These are phyloP conservation scores for Psilocybe tampanensis DNA, from an alignment of 768 basidiomycete species.

Conservation along the genomic window DNA sequence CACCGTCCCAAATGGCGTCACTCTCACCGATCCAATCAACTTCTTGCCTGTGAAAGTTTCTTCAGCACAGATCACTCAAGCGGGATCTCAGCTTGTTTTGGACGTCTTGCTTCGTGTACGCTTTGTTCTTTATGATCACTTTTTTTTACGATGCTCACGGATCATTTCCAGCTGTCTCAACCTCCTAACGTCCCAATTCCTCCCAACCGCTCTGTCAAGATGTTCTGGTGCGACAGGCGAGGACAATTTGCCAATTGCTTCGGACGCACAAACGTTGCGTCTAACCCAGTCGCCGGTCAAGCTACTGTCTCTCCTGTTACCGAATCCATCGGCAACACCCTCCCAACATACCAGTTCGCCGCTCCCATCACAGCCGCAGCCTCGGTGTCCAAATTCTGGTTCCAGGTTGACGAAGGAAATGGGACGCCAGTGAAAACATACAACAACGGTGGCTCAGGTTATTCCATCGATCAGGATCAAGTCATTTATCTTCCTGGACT, in stretches of 20 bases:
- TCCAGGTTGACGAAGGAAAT: conserved; percentile 29
- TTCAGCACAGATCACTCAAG: conserved; percentile 6
- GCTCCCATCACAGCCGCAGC: conserved; percentile 29
- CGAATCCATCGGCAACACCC: conserved; percentile 19
- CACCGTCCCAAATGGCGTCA: conserved; percentile 40
- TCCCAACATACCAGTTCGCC: conserved; percentile 35
- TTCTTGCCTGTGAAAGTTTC: conserved; percentile 35
- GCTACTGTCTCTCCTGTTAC: conserved; percentile 28
- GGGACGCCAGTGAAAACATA: conserved; percentile 28
- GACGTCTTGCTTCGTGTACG: conserved; percentile 9
- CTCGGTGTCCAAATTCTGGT: conserved; percentile 43
- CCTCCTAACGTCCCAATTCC: conserved; percentile 25
- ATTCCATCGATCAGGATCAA: conserved; percentile 34
- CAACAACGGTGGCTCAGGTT: conserved; percentile 35
- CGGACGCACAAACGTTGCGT: conserved; percentile 15
- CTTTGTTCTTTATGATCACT: conserved; percentile 11
- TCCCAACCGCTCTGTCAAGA: conserved; percentile 2
- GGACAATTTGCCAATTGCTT: conserved; percentile 11
- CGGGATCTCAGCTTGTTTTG: neutral
- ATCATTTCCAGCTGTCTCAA: conserved; percentile 15
- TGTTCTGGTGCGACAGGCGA: conserved; percentile 18
- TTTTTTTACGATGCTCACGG: neutral
- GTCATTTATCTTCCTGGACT: conserved; percentile 34
- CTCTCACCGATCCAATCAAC: conserved; percentile 35
- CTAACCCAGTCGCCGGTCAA: conserved; percentile 27